Conservation (phyloP, 768 basidiomycete genomes). For the Pisolithus tinctorius region DNA sequence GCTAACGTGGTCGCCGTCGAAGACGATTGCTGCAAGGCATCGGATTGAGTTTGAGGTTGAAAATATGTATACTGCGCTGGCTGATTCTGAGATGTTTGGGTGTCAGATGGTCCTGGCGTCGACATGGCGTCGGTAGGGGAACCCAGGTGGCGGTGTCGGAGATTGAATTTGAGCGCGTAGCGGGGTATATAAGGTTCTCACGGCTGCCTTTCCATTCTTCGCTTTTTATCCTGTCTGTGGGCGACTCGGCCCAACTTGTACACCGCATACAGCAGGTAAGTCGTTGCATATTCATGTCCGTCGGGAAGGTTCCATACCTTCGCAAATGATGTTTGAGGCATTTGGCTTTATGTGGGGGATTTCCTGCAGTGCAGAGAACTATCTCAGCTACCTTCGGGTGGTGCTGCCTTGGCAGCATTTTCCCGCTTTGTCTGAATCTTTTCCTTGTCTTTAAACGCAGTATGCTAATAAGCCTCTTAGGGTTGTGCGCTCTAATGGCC, state of each 20-base stretch:
- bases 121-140: constrained; percentile 23
- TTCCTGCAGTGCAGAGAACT: constrained; percentile 72
- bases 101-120: constrained; percentile 24
- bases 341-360: constrained; percentile 81
- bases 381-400: constrained; percentile 89
- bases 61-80: constrained; percentile 14
- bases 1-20: constrained; percentile 13
- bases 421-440: constrained; percentile 42
- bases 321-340: constrained; percentile 81
- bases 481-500: neutral
- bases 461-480: constrained; percentile 23
- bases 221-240: neutral
- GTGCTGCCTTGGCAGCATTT: constrained; percentile 33
- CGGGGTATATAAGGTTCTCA: constrained; percentile 17
- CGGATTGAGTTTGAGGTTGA: constrained; percentile 11
- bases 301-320: neutral
- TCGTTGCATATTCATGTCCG: neutral
- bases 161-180: constrained; percentile 10
- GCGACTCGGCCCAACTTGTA: neutral
- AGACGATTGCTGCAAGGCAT: constrained; percentile 17
- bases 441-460: neutral
- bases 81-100: constrained; percentile 26
- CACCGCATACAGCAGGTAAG: neutral
- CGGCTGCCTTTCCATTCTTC: constrained; percentile 5
- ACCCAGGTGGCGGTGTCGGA: constrained; percentile 20